A percentile compares a stretch with the other conserved stretches of the same genome.
phyloP scores from a whole-genome alignment of 2,329 filamentous ascomycete genomes.

The Amauroascus niger region DNA sequence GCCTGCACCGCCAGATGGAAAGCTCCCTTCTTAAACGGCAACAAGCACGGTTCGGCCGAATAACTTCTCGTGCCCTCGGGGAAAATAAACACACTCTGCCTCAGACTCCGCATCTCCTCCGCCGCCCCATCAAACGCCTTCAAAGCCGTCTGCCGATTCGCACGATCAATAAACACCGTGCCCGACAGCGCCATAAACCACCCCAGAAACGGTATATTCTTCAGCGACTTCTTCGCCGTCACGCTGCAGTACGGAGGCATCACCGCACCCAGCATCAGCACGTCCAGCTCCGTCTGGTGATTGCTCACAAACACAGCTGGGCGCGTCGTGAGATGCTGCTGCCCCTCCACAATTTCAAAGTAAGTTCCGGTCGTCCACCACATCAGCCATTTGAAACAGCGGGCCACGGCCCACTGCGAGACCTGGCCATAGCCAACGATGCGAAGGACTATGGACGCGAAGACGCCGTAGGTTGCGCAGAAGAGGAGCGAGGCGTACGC shows the following conservation, averaged over 20 bases:
- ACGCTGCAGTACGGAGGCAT: conserved; percentile 90
- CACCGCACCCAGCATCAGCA: conserved; percentile 77
- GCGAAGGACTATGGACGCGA: conserved; percentile 62
- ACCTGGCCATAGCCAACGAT: conserved; percentile 62
- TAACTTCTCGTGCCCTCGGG: conserved; percentile 87
- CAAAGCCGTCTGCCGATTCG: conserved; percentile 70
- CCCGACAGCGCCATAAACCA: conserved; percentile 90
- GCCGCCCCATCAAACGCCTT: conserved; percentile 79
- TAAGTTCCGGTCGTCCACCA: conserved; percentile 61
- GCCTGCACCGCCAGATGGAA: conserved; percentile 95
- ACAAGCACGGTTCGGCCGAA: conserved; percentile 63
- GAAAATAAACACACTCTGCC: conserved; percentile 51
- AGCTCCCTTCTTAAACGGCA: conserved; percentile 98
- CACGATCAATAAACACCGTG: conserved; percentile 89
- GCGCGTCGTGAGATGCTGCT: conserved; percentile 54
- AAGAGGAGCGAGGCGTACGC: conserved; percentile 38
- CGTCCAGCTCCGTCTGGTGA: conserved; percentile 93
- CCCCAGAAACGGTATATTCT: conserved; percentile 71
- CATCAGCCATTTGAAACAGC: conserved; percentile 74
- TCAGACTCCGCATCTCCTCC: conserved; percentile 60
- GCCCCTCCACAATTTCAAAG: conserved; percentile 61
- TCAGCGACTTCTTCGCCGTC: conserved; percentile 80
- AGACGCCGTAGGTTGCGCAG: conserved; percentile 61
- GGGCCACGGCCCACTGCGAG: conserved; percentile 74
- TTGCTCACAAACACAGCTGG: conserved; percentile 90